phyloP scores from a whole-genome alignment of 2,329 filamentous ascomycete genomes.

The Aspergillus carbonarius region DNA sequence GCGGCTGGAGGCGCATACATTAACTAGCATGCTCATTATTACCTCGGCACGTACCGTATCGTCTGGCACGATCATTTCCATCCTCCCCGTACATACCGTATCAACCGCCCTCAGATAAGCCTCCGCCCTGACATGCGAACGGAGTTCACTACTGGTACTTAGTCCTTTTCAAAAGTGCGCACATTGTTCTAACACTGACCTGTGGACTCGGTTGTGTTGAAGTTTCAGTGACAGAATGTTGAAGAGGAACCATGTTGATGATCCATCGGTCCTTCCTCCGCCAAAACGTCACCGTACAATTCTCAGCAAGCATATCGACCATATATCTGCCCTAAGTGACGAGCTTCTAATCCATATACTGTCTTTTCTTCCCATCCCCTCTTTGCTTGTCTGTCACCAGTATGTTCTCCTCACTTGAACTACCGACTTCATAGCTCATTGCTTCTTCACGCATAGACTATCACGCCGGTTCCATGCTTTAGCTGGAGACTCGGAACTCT shows the following conservation, averaged over 20 bases:
- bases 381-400: constrained; percentile 66
- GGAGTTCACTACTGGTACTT: not conserved
- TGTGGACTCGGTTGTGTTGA: not conserved
- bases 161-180: not conserved
- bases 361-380: constrained; percentile 68
- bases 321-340: constrained; percentile 73
- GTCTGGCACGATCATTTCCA: not conserved
- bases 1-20: not conserved
- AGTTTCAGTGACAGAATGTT: constrained; percentile 27
- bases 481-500: constrained; percentile 79
- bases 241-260: constrained; percentile 31
- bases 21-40: not conserved
- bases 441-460: constrained; percentile 20
- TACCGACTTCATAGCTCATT: not conserved
- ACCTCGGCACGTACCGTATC: not conserved
- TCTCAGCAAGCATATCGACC: constrained; percentile 48
- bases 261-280: constrained; percentile 20
- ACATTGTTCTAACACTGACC: not conserved
- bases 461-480: constrained; percentile 73
- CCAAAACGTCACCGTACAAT: constrained; percentile 47
- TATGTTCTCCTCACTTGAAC: constrained; percentile 29
- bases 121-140: not conserved
- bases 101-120: constrained; percentile 10
- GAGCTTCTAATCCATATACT: constrained; percentile 85
- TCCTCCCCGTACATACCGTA: not conserved